Conservation (phyloP, 805 yeast genomes). For the Cyberlindnera amylophila region DNA sequence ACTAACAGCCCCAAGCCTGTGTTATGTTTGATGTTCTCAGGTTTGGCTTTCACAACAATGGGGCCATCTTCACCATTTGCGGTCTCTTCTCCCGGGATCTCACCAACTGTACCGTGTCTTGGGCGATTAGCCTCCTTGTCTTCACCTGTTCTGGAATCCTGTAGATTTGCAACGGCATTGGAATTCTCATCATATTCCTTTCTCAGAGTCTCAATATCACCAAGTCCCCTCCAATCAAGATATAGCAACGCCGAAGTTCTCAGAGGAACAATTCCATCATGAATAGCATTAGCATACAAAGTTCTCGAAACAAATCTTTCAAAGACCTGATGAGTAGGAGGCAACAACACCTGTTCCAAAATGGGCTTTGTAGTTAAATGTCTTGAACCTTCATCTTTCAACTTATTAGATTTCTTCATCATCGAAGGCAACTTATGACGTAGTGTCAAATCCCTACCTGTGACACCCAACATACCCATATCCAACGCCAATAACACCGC, state of each 20-base stretch:
- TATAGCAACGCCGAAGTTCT: conserved; percentile 84
- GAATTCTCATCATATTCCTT: conserved; percentile 17
- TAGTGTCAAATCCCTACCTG: conserved; percentile 88
- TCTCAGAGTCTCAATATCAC: conserved; percentile 39
- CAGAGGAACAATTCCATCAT: conserved; percentile 95
- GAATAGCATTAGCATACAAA: conserved; percentile 80
- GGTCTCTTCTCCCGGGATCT: conserved; percentile 14
- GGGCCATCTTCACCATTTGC: neutral
- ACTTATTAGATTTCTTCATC: conserved; percentile 9
- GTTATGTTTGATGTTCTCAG: neutral
- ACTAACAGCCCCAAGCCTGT: neutral
- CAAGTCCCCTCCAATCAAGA: conserved; percentile 77
- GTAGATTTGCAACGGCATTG: conserved; percentile 3
- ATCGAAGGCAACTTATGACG: conserved; percentile 34
- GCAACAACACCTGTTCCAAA: conserved; percentile 68
- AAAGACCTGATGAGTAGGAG: conserved; percentile 64
- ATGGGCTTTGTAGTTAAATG: conserved; percentile 49
- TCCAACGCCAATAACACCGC: conserved; percentile 80
- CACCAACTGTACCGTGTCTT: conserved; percentile 17
- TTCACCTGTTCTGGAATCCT: neutral
- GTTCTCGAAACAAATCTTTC: conserved; percentile 68
- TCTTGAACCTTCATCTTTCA: conserved; percentile 10
- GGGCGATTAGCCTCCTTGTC: conserved; percentile 24
- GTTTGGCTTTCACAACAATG: neutral
- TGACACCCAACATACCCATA: conserved; percentile 85